Conservation (phyloP, 345 rosid species). For the Melaleuca quinquenervia region DNA sequence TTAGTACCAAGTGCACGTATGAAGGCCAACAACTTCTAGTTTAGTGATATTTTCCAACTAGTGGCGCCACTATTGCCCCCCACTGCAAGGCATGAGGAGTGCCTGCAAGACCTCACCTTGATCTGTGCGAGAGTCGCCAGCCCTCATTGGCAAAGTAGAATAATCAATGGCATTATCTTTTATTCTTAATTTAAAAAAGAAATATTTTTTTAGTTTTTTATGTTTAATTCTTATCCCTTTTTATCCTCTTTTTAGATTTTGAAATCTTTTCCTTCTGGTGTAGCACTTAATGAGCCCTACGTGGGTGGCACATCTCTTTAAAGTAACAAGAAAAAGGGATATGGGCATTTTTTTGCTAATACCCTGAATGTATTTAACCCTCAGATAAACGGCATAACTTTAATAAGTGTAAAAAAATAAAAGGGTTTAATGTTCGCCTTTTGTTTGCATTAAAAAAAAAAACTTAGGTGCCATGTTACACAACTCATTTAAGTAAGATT, state of each 20-base stretch:
- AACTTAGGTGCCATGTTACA: too few species aligned
- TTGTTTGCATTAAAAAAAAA: background rate
- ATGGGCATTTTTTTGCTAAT: rapidly evolving
- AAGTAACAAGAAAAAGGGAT: background rate
- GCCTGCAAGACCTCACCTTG: background rate
- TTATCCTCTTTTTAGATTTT: background rate
- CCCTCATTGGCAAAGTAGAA: rapidly evolving
- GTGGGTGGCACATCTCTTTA: background rate
- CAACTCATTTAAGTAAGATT: too few species aligned
- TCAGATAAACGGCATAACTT: background rate
- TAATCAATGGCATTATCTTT: rapidly evolving
- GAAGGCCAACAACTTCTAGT: too few species aligned
- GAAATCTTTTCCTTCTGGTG: rapidly evolving
- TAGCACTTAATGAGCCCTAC: background rate
- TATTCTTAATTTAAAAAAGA: rapidly evolving
- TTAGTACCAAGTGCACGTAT: too few species aligned
- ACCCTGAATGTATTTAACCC: background rate
- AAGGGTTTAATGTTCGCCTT: background rate
- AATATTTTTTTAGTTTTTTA: background rate
- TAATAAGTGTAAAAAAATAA: background rate
- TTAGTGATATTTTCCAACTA: too few species aligned
- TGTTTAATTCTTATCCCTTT: background rate
- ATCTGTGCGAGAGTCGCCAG: rapidly evolving
- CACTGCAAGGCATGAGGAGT: background rate
- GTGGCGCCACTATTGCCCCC: too few species aligned